Conservation (phyloP, 371 early-diverging fungal genomes). For the Entomophthora muscae region DNA sequence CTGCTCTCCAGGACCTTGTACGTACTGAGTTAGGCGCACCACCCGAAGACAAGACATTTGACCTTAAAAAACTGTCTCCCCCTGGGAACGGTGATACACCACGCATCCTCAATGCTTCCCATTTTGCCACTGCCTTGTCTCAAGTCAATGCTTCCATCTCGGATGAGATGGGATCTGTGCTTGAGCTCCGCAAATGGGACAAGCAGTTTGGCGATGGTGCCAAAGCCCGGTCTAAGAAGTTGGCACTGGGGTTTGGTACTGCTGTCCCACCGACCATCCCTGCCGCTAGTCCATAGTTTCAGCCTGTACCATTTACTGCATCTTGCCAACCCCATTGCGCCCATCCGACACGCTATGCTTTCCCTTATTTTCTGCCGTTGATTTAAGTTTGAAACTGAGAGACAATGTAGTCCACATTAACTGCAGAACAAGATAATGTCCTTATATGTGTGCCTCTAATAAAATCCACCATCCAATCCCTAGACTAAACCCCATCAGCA, state of each 20-base stretch:
- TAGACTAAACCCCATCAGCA: too few species aligned
- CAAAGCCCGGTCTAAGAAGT: conserved; percentile 15
- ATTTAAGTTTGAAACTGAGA: too few species aligned
- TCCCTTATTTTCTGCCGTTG: too few species aligned
- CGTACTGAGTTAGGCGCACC: conserved; percentile 16
- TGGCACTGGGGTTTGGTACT: conserved; percentile 3
- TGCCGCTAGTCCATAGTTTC: neutral
- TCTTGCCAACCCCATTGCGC: too few species aligned
- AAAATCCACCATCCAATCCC: too few species aligned
- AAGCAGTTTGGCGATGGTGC: conserved; percentile 66
- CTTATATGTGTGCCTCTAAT: too few species aligned
- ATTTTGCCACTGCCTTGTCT: conserved; percentile 63
- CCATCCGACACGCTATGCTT: too few species aligned
- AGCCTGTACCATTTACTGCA: too few species aligned
- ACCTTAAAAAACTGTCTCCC: conserved; percentile 12
- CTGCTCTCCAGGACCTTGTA: conserved; percentile 38
- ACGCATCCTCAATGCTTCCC: conserved; percentile 13
- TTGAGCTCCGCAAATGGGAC: conserved; percentile 81
- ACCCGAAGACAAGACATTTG: conserved; percentile 17
- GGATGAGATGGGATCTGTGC: conserved; percentile 67
- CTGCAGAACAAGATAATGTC: too few species aligned
- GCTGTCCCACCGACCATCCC: neutral
- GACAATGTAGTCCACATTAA: too few species aligned
- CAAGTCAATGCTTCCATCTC: conserved; percentile 70
- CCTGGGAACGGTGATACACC: conserved; percentile 8